Base-by-base conservation (phyloP, 2,329 filamentous ascomycete species). In the Phaeoacremonium minimum region DNA sequence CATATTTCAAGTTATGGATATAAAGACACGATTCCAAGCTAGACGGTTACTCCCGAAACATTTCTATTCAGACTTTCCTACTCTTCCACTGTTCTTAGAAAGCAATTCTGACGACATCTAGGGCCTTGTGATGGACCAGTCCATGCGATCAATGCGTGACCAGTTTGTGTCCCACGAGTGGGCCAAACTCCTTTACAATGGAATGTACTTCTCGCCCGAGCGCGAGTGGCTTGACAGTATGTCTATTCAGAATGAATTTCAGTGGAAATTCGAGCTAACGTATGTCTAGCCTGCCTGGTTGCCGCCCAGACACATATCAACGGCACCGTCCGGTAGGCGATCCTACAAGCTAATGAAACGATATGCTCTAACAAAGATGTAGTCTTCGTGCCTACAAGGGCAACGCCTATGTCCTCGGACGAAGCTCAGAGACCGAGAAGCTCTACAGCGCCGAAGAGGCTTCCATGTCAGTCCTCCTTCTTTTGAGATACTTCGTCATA, bases 191-290 rank as follows among this genome's bases (percentile, higher is more conserved):
- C 51, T 64, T 15, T 64, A 66, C 55, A 67, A 67, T 45, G 63
- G 60, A 52, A 60, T 59, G 58, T 63, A 64, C 54, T 80, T 80
- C 58, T 71, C 64, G 15, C 75, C 74, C 28, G 61, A 66, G 55
- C 52, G 60, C 14, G 74, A 78, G 58, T 76, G 77, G 53, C 59
- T 78, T 41, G 71, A 89, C 67, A 75, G n/a, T n/a, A n/a, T n/a
- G n/a, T n/a, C n/a, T n/a, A n/a, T n/a, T n/a, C n/a, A n/a, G n/a
- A n/a, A n/a, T n/a, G n/a, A n/a, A n/a, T n/a, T n/a, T n/a, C n/a
- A n/a, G n/a, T n/a, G n/a, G n/a, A n/a, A n/a, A n/a, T n/a, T n/a
- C n/a, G n/a, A n/a, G n/a, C n/a, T n/a, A n/a, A n/a, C n/a, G n/a
- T n/a, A n/a, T n/a, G n/a, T n/a, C n/a, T n/a, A n/a, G n/a, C 80